These are phyloP conservation scores for Ophiostoma piceae DNA, from an alignment of 2,329 filamentous ascomycete genomes.

Conservation along the genomic window DNA sequence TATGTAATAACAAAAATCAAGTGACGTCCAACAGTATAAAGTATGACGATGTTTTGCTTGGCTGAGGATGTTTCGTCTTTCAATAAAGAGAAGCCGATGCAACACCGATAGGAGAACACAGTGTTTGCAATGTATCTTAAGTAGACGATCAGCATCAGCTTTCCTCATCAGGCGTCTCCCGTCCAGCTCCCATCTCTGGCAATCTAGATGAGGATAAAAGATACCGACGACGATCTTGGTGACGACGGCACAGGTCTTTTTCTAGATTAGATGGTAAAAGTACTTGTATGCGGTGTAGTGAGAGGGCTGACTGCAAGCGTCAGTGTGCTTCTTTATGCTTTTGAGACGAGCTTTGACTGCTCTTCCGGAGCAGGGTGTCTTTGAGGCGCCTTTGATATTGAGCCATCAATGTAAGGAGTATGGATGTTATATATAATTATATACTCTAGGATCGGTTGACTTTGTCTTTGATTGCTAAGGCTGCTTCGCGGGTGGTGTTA, in stretches of 20 bases:
- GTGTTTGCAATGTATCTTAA: too few relatives aligned
- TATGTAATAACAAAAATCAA: not conserved
- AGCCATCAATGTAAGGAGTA: not conserved
- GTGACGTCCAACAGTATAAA: not conserved
- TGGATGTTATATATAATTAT: not conserved
- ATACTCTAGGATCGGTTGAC: too few relatives aligned
- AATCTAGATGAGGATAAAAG: not conserved
- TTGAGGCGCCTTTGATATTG: not conserved
- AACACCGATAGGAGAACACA: not conserved
- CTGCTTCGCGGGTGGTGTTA: too few relatives aligned
- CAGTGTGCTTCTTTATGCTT: not conserved
- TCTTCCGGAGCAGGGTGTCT: not conserved
- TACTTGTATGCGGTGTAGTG: not conserved
- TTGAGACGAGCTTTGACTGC: not conserved
- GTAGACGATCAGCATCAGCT: not conserved
- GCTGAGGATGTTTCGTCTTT: not conserved
- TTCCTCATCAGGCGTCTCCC: not conserved
- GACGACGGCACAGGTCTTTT: not conserved
- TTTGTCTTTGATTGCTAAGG: too few relatives aligned
- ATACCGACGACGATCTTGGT: not conserved
- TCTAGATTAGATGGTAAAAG: not conserved
- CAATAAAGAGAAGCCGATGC: not conserved
- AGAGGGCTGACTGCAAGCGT: not conserved
- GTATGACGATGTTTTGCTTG: not conserved
- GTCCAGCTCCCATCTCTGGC: not conserved